Evolutionary conservation across 306 rosid species (phyloP).

Genomic region (Vigna angularis): DNA sequence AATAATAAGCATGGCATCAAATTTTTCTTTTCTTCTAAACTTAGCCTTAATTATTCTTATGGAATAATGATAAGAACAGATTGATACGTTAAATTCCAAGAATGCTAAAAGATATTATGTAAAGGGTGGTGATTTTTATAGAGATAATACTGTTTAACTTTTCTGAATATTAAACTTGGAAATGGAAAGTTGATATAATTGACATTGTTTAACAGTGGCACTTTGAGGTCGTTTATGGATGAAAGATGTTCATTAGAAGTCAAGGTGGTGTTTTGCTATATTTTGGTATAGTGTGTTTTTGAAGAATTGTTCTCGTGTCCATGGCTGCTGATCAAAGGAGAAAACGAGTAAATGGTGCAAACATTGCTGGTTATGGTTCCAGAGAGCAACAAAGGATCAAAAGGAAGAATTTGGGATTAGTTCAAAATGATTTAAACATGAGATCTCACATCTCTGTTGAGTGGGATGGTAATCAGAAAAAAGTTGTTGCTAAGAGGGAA

Average conservation of each 20-base stretch:
- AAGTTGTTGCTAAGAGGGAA: slow-evolving; percentile 82
- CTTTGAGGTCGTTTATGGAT: slow-evolving; percentile 48
- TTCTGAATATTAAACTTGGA: slow-evolving; percentile 30
- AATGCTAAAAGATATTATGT: background rate
- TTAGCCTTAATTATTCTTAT: background rate
- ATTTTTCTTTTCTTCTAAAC: background rate
- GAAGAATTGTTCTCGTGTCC: slow-evolving; percentile 41
- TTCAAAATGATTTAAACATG: slow-evolving; percentile 60
- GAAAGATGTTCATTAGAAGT: slow-evolving; percentile 39
- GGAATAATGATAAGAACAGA: background rate
- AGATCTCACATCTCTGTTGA: slow-evolving; percentile 77
- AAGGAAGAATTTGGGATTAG: slow-evolving; percentile 61
- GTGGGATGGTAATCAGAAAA: slow-evolving; percentile 82
- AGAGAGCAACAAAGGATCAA: slow-evolving; percentile 70
- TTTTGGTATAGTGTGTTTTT: slow-evolving; percentile 42
- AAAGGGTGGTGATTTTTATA: background rate
- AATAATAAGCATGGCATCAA: background rate
- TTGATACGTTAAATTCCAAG: background rate
- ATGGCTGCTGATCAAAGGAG: slow-evolving; percentile 97
- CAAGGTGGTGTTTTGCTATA: slow-evolving; percentile 38
- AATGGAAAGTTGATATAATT: slow-evolving; percentile 36
- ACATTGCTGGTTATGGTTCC: slow-evolving; percentile 58
- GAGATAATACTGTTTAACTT: slow-evolving; percentile 38
- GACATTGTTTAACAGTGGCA: slow-evolving; percentile 25
- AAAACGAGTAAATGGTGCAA: slow-evolving; percentile 76